Evolutionary conservation across 139 green algal genomes (phyloP).

Genomic region (Pseudopediastrum boryanum): DNA sequence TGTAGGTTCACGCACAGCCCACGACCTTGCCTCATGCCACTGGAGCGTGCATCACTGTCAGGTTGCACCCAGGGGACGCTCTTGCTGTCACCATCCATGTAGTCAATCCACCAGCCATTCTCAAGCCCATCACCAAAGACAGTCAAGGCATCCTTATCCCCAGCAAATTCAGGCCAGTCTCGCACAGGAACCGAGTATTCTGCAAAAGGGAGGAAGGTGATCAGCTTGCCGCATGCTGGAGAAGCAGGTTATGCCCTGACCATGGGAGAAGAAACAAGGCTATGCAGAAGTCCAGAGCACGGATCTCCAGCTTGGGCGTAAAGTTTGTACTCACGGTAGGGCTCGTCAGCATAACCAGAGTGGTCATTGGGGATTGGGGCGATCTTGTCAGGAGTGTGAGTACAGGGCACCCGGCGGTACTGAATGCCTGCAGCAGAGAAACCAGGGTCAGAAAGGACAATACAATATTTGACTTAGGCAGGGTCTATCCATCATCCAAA

Average conservation of each 20-base stretch:
- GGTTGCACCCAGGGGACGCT: constrained; percentile 12
- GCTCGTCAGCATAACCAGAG: too few relatives aligned
- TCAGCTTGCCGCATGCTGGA: too few relatives aligned
- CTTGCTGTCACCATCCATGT: background rate
- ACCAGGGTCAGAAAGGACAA: too few relatives aligned
- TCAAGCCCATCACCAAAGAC: constrained; percentile 17
- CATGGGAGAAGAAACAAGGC: too few relatives aligned
- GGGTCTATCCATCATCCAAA: too few relatives aligned
- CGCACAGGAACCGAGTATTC: background rate
- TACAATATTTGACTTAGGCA: too few relatives aligned
- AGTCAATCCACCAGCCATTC: constrained; percentile 1
- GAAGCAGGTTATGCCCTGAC: too few relatives aligned
- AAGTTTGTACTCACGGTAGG: too few relatives aligned
- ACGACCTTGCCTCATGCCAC: constrained; percentile 21
- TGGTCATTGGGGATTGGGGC: too few relatives aligned
- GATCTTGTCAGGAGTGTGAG: constrained; percentile 7
- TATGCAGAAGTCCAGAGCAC: too few relatives aligned
- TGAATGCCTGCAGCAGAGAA: background rate
- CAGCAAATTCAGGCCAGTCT: constrained; percentile 32
- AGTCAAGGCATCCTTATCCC: background rate
- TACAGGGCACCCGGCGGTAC: constrained; percentile 18
- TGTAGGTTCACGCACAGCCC: constrained; percentile 20
- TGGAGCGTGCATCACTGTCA: background rate
- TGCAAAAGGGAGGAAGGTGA: too few relatives aligned
- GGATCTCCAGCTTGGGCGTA: too few relatives aligned